Conservation (phyloP, 495 filamentous ascomycete species). For the Tuber indicum region DNA sequence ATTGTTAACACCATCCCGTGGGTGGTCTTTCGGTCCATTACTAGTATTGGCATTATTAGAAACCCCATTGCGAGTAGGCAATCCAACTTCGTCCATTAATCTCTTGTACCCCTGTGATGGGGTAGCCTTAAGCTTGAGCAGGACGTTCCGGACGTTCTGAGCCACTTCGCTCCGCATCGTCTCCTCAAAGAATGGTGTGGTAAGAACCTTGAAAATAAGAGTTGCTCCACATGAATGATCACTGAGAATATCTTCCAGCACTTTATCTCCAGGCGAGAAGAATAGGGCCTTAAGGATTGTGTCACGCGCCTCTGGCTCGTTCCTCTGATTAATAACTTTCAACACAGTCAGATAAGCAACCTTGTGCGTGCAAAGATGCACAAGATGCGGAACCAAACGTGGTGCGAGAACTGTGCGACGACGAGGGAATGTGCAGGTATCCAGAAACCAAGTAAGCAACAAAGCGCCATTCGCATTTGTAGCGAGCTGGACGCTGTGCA, state of each 20-base stretch:
- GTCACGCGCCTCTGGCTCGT: conserved; percentile 89
- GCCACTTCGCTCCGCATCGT: conserved; percentile 77
- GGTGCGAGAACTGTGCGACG: conserved; percentile 89
- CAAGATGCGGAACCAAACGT: conserved; percentile 87
- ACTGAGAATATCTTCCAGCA: conserved; percentile 80
- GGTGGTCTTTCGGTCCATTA: conserved; percentile 25
- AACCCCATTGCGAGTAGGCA: conserved; percentile 54
- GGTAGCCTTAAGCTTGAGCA: conserved; percentile 82
- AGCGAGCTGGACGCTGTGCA: conserved; percentile 93
- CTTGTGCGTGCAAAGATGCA: conserved; percentile 96
- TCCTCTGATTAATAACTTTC: conserved; percentile 97
- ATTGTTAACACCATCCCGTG: conserved; percentile 26
- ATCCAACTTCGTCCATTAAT: conserved; percentile 92
- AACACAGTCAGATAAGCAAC: conserved; percentile 95
- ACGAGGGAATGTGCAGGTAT: conserved; percentile 92
- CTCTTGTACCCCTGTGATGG: conserved; percentile 96
- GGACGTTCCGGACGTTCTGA: conserved; percentile 82
- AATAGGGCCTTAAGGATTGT: conserved; percentile 86
- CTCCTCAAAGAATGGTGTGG: conserved; percentile 96
- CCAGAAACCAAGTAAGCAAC: conserved; percentile 93
- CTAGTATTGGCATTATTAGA: conserved; percentile 33
- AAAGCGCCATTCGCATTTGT: conserved; percentile 95
- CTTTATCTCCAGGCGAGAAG: conserved; percentile 82
- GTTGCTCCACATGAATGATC: conserved; percentile 92
- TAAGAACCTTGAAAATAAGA: conserved; percentile 95